Conservation (phyloP, 2,329 filamentous ascomycete genomes). For the Diaporthe vexans region DNA sequence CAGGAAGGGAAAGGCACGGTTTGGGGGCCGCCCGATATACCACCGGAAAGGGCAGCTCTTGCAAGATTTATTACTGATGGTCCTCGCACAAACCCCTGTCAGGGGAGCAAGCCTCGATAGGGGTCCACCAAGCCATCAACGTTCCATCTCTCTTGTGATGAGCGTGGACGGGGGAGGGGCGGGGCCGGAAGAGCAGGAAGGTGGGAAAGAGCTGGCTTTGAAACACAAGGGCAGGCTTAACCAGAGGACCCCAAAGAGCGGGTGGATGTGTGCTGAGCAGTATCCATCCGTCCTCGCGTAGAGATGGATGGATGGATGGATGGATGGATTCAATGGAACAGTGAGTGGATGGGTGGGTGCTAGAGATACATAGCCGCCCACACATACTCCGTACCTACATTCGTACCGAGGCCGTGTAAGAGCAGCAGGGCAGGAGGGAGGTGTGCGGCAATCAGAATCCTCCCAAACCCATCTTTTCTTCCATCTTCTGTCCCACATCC, state of each 20-base stretch:
- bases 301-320: background rate
- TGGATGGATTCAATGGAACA: background rate
- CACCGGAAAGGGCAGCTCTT: slow-evolving; percentile 22
- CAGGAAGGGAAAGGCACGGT: slow-evolving; percentile 31
- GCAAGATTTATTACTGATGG: slow-evolving; percentile 24
- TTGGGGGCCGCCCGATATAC: slow-evolving; percentile 30
- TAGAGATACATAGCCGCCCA: background rate
- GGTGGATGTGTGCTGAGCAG: background rate
- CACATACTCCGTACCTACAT: too few species aligned
- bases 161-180: background rate
- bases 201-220: background rate
- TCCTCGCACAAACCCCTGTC: slow-evolving; percentile 34
- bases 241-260: background rate
- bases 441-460: slow-evolving; percentile 30
- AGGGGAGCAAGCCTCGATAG: slow-evolving; percentile 40
- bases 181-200: background rate
- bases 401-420: background rate
- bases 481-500: slow-evolving; percentile 4
- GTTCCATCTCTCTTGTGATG: slow-evolving; percentile 25
- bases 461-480: slow-evolving; percentile 25
- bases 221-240: slow-evolving; percentile 17
- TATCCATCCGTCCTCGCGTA: background rate
- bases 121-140: slow-evolving; percentile 34
- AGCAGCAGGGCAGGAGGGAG: background rate
- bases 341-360: background rate